Percentiles rank a stretch among this genome's conserved stretches.
Conservation (phyloP, 371 early-diverging fungal genomes). For the Mortierella sp. region DNA sequence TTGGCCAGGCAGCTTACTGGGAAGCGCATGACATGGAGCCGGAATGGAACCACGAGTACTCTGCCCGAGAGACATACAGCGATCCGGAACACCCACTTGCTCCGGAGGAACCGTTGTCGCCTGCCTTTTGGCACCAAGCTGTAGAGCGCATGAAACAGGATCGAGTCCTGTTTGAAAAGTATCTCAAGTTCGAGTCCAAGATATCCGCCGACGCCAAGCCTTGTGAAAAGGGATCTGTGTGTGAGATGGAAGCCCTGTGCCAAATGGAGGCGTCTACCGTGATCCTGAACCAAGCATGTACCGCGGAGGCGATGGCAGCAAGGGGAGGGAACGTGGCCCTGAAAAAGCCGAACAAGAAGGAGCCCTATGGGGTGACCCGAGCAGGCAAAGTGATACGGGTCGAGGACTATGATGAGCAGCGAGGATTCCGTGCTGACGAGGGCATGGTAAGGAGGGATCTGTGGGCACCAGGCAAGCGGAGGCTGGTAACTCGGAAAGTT, state of each 20-base stretch:
- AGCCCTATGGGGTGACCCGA: slow-evolving; percentile 28
- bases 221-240: slow-evolving; percentile 24
- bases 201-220: slow-evolving; percentile 21
- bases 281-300: slow-evolving; percentile 18
- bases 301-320: neutral
- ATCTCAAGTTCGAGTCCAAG: slow-evolving; percentile 37
- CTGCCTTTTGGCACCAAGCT: slow-evolving; percentile 38
- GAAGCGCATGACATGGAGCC: slow-evolving; percentile 37
- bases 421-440: slow-evolving; percentile 9
- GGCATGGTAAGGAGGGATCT: neutral
- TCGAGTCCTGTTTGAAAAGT: slow-evolving; percentile 20
- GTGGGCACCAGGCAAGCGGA: neutral
- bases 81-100: slow-evolving; percentile 14
- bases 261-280: slow-evolving; percentile 51
- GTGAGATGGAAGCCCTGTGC: slow-evolving; percentile 30
- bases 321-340: slow-evolving; percentile 13
- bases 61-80: slow-evolving; percentile 29
- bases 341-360: slow-evolving; percentile 20
- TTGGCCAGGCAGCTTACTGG: slow-evolving; percentile 32
- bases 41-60: slow-evolving; percentile 45
- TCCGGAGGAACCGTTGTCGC: slow-evolving; percentile 32
- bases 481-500: no score
- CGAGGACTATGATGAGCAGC: slow-evolving; percentile 19
- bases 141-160: slow-evolving; percentile 41
- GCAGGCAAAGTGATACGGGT: slow-evolving; percentile 17